Percentiles rank a stretch among this genome's conserved stretches.
These are phyloP conservation scores for Phytophthora tentaculata DNA, from an alignment of 352 stramenopile species.

Conservation along the genomic window DNA sequence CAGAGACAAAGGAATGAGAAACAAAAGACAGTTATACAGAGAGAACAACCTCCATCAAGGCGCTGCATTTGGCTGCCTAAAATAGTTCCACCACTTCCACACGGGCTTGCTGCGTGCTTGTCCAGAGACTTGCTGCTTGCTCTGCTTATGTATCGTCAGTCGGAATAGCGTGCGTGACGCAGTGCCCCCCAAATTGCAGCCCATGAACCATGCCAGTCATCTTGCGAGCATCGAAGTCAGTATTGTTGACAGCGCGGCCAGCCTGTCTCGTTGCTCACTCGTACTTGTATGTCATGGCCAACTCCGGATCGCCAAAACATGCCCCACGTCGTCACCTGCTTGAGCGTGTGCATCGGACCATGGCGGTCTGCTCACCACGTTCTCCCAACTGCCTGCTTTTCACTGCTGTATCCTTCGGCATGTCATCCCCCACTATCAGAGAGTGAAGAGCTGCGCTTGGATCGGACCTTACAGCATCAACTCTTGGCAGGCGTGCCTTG, in stretches of 20 bases:
- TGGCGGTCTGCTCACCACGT: conserved; percentile 10
- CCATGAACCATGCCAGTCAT: conserved; percentile 25
- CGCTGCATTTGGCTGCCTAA: conserved; percentile 44
- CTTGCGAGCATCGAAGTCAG: conserved; percentile 17
- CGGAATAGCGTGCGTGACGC: conserved; percentile 12
- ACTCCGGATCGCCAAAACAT: conserved; percentile 13
- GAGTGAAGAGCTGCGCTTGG: conserved; percentile 12
- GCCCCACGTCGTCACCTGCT: conserved; percentile 15
- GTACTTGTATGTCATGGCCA: conserved; percentile 3
- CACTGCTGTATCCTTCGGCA: conserved; percentile 18
- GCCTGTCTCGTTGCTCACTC: conserved; percentile 18
- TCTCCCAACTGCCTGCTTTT: conserved; percentile 27
- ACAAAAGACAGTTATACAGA: conserved; percentile 22
- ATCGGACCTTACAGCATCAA: conserved; percentile 30
- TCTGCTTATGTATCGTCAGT: conserved; percentile 31
- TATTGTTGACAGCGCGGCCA: conserved; percentile 11
- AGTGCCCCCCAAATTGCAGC: conserved; percentile 8
- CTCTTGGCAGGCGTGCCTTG: conserved; percentile 43
- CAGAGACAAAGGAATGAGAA: conserved; percentile 6
- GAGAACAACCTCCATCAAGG: conserved; percentile 33
- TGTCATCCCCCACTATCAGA: conserved; percentile 16
- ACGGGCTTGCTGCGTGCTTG: conserved; percentile 20
- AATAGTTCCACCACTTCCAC: conserved; percentile 38
- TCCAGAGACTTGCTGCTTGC: conserved; percentile 29
- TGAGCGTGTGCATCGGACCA: conserved; percentile 16